These are phyloP conservation scores for Cokeromyces recurvatus DNA, from an alignment of 371 early-diverging fungal genomes.

Conservation along the genomic window DNA sequence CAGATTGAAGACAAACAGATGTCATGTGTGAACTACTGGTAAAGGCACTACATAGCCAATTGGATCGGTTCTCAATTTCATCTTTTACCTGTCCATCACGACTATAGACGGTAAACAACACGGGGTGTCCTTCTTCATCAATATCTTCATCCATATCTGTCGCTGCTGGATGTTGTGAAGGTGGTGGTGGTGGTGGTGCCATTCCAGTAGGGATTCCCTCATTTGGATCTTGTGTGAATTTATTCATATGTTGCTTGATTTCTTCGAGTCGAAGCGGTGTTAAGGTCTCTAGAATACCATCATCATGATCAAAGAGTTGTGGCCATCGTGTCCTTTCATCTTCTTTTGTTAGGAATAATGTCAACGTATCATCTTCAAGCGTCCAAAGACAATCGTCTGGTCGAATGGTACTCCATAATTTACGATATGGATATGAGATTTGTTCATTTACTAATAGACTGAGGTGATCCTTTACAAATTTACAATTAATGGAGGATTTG, in stretches of 20 bases:
- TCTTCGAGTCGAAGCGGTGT: constrained; percentile 57
- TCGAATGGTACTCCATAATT: constrained; percentile 43
- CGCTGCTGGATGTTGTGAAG: constrained; percentile 46
- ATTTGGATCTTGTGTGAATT: constrained; percentile 37
- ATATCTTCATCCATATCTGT: constrained; percentile 67
- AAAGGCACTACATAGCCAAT: constrained; percentile 53
- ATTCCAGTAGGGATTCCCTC: background rate
- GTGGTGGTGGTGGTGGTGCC: background rate
- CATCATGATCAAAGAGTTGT: constrained; percentile 67
- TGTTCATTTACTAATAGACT: constrained; percentile 38
- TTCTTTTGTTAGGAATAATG: constrained; percentile 61
- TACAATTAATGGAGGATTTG: constrained; percentile 53
- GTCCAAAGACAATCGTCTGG: constrained; percentile 74
- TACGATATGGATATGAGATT: constrained; percentile 29
- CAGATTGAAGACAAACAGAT: constrained; percentile 60
- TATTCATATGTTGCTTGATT: constrained; percentile 58
- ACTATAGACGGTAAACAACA: constrained; percentile 44
- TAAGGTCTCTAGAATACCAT: constrained; percentile 71
- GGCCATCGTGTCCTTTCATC: constrained; percentile 71
- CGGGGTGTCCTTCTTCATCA: constrained; percentile 57
- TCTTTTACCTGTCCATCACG: no score
- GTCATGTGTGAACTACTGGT: constrained; percentile 8
- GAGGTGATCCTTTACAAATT: constrained; percentile 43
- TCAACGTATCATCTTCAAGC: constrained; percentile 54
- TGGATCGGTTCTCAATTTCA: constrained; percentile 24